phyloP scores from a whole-genome alignment of 805 yeast species.

The Wickerhamiella hasegawae region DNA sequence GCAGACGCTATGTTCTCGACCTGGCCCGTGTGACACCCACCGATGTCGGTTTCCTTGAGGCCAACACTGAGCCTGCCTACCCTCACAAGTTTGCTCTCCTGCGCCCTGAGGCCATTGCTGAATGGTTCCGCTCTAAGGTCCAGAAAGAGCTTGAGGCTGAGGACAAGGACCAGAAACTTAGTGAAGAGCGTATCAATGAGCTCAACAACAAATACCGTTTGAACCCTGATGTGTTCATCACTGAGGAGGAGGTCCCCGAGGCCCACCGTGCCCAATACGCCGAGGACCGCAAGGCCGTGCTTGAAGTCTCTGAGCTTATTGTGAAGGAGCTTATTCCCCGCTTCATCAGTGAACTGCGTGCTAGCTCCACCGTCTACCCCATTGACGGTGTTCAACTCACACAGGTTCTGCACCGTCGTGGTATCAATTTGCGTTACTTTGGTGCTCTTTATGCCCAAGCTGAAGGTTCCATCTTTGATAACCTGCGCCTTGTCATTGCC shows the following conservation, averaged over 20 bases:
- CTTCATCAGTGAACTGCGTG: slow-evolving; percentile 38
- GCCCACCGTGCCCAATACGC: slow-evolving; percentile 24
- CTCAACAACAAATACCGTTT: slow-evolving; percentile 40
- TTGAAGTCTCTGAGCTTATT: slow-evolving; percentile 53
- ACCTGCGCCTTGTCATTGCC: slow-evolving; percentile 32
- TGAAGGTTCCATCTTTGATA: slow-evolving; percentile 26
- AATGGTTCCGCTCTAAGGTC: slow-evolving; percentile 69
- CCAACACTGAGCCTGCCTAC: slow-evolving; percentile 29
- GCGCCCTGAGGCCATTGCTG: slow-evolving; percentile 78
- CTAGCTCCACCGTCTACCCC: slow-evolving; percentile 39
- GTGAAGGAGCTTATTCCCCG: slow-evolving; percentile 42
- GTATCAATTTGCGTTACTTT: slow-evolving; percentile 80
- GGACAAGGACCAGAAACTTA: slow-evolving; percentile 7
- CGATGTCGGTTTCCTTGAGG: slow-evolving; percentile 61
- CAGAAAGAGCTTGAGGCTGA: slow-evolving; percentile 35
- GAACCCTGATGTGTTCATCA: slow-evolving; percentile 65
- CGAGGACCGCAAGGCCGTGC: slow-evolving; percentile 47
- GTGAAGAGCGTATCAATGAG: slow-evolving; percentile 24
- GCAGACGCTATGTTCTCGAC: slow-evolving; percentile 71
- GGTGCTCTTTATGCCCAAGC: slow-evolving; percentile 39
- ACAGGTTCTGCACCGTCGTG: slow-evolving; percentile 52
- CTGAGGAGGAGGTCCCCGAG: slow-evolving; percentile 23
- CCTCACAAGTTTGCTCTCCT: slow-evolving; percentile 70
- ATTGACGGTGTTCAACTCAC: slow-evolving; percentile 69
- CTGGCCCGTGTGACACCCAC: slow-evolving; percentile 71